Evolutionary conservation across 768 basidiomycete species (phyloP).

Genomic region (Paxillus ammoniavirescens): DNA sequence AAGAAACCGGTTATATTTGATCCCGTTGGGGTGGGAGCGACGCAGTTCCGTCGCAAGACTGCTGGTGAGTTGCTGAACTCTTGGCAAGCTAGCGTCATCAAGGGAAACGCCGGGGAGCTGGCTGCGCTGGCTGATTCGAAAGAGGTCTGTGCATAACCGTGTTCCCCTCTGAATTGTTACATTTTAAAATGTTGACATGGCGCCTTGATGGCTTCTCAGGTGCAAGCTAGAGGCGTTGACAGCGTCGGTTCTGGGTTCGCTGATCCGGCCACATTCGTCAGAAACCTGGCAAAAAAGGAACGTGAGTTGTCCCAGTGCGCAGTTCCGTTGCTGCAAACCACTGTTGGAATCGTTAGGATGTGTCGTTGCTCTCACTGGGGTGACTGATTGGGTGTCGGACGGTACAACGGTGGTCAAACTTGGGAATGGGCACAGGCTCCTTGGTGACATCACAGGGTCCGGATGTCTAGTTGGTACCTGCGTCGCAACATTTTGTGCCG

Average conservation of each 20-base stretch:
- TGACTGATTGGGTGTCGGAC: slow-evolving; percentile 81
- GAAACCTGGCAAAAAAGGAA: slow-evolving; percentile 66
- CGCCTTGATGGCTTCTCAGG: slow-evolving; percentile 38
- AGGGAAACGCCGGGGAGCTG: slow-evolving; percentile 91
- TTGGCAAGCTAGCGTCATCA: slow-evolving; percentile 90
- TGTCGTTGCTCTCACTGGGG: slow-evolving; percentile 78
- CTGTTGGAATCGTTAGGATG: slow-evolving; percentile 49
- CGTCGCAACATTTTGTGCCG: slow-evolving; percentile 80
- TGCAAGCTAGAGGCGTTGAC: slow-evolving; percentile 81
- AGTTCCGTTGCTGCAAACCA: neutral
- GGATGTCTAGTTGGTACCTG: slow-evolving; percentile 82
- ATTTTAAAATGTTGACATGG: neutral
- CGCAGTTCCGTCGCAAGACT: slow-evolving; percentile 59
- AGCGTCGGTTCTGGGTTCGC: slow-evolving; percentile 75
- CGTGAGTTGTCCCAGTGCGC: slow-evolving; percentile 44
- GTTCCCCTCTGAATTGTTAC: neutral
- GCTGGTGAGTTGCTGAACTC: slow-evolving; percentile 60
- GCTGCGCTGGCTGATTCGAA: slow-evolving; percentile 70
- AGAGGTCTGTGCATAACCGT: slow-evolving; percentile 49
- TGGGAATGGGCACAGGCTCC: slow-evolving; percentile 69
- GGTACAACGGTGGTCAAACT: slow-evolving; percentile 67
- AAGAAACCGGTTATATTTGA: slow-evolving; percentile 84
- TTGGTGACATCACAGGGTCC: slow-evolving; percentile 84
- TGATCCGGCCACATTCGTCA: slow-evolving; percentile 71
- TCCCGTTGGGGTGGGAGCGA: slow-evolving; percentile 90